Evolutionary conservation across 148 eudicot species (phyloP).

Genomic region (Nepenthes mirabilis): DNA sequence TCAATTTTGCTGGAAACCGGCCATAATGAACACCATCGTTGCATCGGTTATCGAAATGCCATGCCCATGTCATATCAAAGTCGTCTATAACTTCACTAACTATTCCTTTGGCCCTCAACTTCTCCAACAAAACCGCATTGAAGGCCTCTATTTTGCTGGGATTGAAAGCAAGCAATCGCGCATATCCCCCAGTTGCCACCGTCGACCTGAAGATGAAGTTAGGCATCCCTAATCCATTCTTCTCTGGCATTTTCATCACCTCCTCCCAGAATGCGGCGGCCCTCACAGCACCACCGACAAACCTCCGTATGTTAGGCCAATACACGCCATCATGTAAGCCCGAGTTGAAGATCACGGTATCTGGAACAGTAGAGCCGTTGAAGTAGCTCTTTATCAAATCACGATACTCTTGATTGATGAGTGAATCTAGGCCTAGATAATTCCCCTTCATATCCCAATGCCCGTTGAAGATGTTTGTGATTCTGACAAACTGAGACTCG

Average conservation of each 20-base stretch:
- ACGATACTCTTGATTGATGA: constrained; percentile 41
- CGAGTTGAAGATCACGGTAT: constrained; percentile 65
- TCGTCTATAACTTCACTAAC: constrained; percentile 61
- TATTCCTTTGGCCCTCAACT: constrained; percentile 38
- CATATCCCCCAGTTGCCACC: constrained; percentile 78
- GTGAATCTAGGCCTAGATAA: constrained; percentile 75
- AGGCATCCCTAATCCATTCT: constrained; percentile 29
- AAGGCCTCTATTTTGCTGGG: constrained; percentile 81
- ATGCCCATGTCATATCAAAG: constrained; percentile 89
- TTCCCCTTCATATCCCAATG: constrained; percentile 47
- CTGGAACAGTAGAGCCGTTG: constrained; percentile 44
- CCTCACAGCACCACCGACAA: constrained; percentile 43
- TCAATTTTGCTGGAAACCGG: constrained; percentile 61
- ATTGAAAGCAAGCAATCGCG: constrained; percentile 59
- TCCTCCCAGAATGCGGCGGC: constrained; percentile 75
- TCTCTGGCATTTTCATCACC: constrained; percentile 23
- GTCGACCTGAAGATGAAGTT: constrained; percentile 73
- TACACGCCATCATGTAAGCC: constrained; percentile 81
- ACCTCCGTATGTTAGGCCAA: constrained; percentile 52
- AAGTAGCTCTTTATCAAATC: constrained; percentile 45
- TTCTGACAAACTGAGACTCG: constrained; percentile 36
- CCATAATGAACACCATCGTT: constrained; percentile 98
- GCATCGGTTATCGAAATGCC: constrained; percentile 93
- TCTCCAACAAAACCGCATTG: constrained; percentile 76
- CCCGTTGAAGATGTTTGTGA: constrained; percentile 90